Conservation (phyloP, 2,329 filamentous ascomycete genomes). For the Teratosphaeria nubilosa region DNA sequence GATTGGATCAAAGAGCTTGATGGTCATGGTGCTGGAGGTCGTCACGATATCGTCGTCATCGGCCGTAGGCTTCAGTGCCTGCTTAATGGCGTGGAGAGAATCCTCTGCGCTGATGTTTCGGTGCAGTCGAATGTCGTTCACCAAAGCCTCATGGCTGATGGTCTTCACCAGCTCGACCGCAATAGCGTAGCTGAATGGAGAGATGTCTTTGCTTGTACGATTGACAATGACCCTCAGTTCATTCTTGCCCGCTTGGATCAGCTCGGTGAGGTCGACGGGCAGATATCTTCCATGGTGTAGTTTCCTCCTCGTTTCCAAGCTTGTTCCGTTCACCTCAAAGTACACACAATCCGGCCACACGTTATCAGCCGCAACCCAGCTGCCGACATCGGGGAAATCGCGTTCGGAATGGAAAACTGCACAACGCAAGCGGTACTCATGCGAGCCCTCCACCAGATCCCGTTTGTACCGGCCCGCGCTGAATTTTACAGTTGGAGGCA, state of each 20-base stretch:
- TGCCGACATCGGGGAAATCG: constrained; percentile 31
- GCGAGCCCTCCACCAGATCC: constrained; percentile 40
- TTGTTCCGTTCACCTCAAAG: constrained; percentile 53
- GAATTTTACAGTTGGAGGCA: constrained; percentile 24
- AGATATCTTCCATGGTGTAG: constrained; percentile 65
- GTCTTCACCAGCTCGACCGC: constrained; percentile 62
- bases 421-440: constrained; percentile 60
- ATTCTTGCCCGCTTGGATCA: constrained; percentile 53
- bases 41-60: constrained; percentile 47
- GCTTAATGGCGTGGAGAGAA: constrained; percentile 50
- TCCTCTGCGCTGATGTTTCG: constrained; percentile 31
- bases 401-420: constrained; percentile 34
- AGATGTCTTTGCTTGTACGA: constrained; percentile 27
- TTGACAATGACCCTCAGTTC: constrained; percentile 44
- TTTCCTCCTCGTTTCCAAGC: constrained; percentile 52
- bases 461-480: constrained; percentile 22
- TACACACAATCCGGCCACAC: constrained; percentile 63
- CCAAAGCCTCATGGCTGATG: constrained; percentile 31
- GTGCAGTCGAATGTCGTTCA: constrained; percentile 17
- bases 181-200: constrained; percentile 44
- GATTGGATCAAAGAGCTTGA: constrained; percentile 40
- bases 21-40: constrained; percentile 30
- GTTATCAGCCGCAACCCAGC: constrained; percentile 56
- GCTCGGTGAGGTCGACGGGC: constrained; percentile 60
- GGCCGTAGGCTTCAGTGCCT: constrained; percentile 29